Evolutionary conservation across 169 alveolate genomes (phyloP), one percentile per base, ranked within the genome.

Genomic region (Cyclospora cayetanensis): DNA sequence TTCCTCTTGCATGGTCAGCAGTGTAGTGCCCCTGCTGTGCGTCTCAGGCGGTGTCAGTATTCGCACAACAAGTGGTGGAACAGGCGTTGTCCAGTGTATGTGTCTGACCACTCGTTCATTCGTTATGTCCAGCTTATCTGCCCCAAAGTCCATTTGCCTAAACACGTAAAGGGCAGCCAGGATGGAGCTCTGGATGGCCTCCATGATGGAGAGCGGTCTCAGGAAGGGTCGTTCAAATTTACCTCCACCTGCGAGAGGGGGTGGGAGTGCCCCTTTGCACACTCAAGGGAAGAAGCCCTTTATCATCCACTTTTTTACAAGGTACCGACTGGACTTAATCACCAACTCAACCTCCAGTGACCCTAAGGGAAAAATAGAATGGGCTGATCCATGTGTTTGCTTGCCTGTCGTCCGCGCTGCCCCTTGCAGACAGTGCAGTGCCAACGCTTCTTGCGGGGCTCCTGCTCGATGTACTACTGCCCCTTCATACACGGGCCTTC

Each of bases 261-360:
- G 2, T 97, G 97, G 42, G 96, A 95, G 41, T 97, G 99, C 77
- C 97, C 97, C 53, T 97, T 97, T 90, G 99, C 99, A 0, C 99
- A 97, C 79, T 96, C 98, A 42, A 88, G 94, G 76, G 99, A 97
- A 84, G 99, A 97, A 94, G 96, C 96, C 46, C 92, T 96, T 60
- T 97, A 97, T 88, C 99, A 97, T 84, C 99, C 99, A 0, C 95
- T 97, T 60, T 95, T 95, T 77, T 97, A 96, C 90, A 97, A 97
- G 94, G 97, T 98, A 22, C 34, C 39, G 42, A 25, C 7, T 25
- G 39, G 18, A n/a, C 41, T n/a, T 18, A 25, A 31, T 39, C 41
- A n/a, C 22, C 11, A n/a, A 4, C 77, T 9, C 41, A 18, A n/a
- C 34, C 1, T 12, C 41, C 29, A 12, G 27, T 4, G 27, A 9